Evolutionary conservation across 2,329 filamentous ascomycete species (phyloP), one percentile per base, ranked within the genome.

Genomic region (Diatrype stigma): DNA sequence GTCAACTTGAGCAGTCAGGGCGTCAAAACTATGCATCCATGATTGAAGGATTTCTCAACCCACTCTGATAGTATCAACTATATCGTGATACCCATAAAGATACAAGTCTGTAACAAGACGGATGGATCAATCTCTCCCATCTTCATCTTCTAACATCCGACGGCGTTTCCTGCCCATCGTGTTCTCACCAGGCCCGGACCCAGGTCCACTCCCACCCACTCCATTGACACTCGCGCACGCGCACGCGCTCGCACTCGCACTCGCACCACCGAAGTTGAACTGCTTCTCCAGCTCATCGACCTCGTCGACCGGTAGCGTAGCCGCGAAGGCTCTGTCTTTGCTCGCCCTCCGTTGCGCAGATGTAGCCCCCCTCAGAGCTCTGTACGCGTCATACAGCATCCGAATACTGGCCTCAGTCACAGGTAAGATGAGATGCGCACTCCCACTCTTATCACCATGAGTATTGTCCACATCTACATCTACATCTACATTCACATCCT

Each of bases 311-410:
- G 51, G 52, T 30, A 45, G 22, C 5, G 21, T 51, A 7, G 53
- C 49, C 30, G 52, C 55, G 38, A 59, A 54, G 21, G 35, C 45
- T 28, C 51, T 57, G 26, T 59, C 53, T 14, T 48, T 52, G 28
- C 28, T 45, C 11, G 51, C 55, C 16, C 55, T 51, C 16, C 56
- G 52, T 47, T 53, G 46, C 17, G 53, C 51, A 11, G 55, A 57
- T 16, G 55, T 57, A 16, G 47, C 50, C 30, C 51, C 49, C 42
- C 53, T 42, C 22, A 57, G 46, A 21, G 49, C 40, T 12, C 47
- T 47, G 30, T 57, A 59, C 6, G 19, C 30, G 16, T 53, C 52
- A 45, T 59, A 57, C 42, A 59, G 22, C 49, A 50, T 57, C 47
- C 54, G 56, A 30, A 59, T 49, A 45, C 50, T 56, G 4, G 46